These are phyloP conservation scores for Cercospora beticola DNA, from an alignment of 2,329 filamentous ascomycete species.

Conservation along the genomic window DNA sequence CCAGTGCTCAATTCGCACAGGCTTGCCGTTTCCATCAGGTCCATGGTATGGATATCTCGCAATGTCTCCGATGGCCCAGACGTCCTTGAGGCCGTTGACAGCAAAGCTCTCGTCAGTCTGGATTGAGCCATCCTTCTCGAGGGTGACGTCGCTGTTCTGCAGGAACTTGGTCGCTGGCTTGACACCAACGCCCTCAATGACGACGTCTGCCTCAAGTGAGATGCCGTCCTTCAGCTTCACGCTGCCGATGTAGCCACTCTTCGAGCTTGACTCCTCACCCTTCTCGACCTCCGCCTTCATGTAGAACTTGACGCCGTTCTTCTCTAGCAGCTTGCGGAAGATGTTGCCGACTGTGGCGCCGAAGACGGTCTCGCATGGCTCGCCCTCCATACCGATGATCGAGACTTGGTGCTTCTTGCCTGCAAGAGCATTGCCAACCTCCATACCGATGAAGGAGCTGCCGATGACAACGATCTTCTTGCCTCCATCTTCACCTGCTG, in stretches of 20 bases:
- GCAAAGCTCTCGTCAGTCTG: constrained; percentile 76
- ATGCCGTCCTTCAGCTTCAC: constrained; percentile 86
- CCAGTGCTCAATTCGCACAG: constrained; percentile 93
- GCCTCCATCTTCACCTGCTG: constrained; percentile 72
- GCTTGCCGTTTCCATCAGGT: constrained; percentile 72
- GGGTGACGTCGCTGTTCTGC: constrained; percentile 66
- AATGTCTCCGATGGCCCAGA: constrained; percentile 93
- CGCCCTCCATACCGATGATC: constrained; percentile 83
- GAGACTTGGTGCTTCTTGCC: constrained; percentile 78
- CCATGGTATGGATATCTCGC: constrained; percentile 93
- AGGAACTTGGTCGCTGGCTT: constrained; percentile 82
- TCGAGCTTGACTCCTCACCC: constrained; percentile 67
- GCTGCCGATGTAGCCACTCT: constrained; percentile 72
- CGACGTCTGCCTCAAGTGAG: constrained; percentile 78
- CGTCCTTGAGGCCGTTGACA: constrained; percentile 72
- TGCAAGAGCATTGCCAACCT: constrained; percentile 79
- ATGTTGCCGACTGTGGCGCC: constrained; percentile 77
- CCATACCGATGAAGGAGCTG: constrained; percentile 96
- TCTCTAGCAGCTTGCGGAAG: constrained; percentile 76
- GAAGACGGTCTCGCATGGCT: constrained; percentile 82
- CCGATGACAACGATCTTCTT: constrained; percentile 94
- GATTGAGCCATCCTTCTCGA: constrained; percentile 84
- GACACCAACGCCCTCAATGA: constrained; percentile 89
- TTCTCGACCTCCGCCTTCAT: constrained; percentile 79
- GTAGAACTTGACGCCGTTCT: constrained; percentile 85